Evolutionary conservation across 495 filamentous ascomycete species (phyloP).

Genomic region (Aspergillus nidulans): DNA sequence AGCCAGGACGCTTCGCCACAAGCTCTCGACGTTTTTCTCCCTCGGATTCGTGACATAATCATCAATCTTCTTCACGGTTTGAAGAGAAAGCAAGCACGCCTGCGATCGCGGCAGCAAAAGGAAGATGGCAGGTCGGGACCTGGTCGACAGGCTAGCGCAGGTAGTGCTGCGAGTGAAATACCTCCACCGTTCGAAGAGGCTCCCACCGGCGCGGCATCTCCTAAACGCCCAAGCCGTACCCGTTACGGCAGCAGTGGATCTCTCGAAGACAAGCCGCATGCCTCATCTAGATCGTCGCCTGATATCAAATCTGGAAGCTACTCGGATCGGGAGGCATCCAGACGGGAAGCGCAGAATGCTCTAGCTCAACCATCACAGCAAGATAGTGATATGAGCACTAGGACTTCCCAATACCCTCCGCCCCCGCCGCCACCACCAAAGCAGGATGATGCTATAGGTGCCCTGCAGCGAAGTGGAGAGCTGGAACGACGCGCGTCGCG

Average conservation of each 20-base stretch:
- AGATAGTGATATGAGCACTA: constrained; percentile 36
- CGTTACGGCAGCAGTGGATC: constrained; percentile 49
- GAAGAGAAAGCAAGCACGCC: constrained; percentile 89
- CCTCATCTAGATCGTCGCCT: constrained; percentile 45
- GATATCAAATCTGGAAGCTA: constrained; percentile 22
- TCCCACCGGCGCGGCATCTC: constrained; percentile 33
- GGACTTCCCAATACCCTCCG: constrained; percentile 46
- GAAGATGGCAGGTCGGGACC: constrained; percentile 53
- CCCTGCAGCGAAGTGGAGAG: constrained; percentile 84
- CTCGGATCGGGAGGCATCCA: constrained; percentile 38
- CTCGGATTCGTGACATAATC: constrained; percentile 93
- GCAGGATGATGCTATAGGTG: constrained; percentile 85
- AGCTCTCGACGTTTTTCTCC: constrained; percentile 87
- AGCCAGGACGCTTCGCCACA: constrained; percentile 93
- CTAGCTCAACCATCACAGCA: constrained; percentile 58
- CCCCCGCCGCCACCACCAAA: constrained; percentile 75
- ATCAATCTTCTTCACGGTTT: constrained; percentile 93
- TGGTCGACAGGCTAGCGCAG: constrained; percentile 61
- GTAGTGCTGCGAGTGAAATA: constrained; percentile 60
- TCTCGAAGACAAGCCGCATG: constrained; percentile 38
- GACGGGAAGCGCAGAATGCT: constrained; percentile 47
- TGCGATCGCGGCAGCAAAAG: constrained; percentile 73
- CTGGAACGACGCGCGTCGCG: constrained; percentile 90
- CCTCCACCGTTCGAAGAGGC: constrained; percentile 64
- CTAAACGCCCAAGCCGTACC: constrained; percentile 34